phyloP scores from a whole-genome alignment of 176 grass and related monocot genomes.

The Microstegium vimineum region DNA sequence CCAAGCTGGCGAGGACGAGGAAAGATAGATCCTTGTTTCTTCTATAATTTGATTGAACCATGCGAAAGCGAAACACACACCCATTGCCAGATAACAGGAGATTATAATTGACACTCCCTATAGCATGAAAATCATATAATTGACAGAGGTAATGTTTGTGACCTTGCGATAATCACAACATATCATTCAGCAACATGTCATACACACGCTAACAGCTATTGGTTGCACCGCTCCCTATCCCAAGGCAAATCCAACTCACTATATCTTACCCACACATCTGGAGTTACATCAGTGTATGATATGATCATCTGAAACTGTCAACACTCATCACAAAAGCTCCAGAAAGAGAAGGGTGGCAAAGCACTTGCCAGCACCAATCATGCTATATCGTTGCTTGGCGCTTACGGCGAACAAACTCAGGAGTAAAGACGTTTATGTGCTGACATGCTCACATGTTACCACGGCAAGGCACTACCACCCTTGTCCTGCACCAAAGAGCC shows the following conservation, averaged over 20 bases:
- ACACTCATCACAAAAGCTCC: slow-evolving; percentile 11
- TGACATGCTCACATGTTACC: slow-evolving; percentile 35
- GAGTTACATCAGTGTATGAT: slow-evolving; percentile 24
- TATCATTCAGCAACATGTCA: not conserved
- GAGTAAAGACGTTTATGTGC: not conserved
- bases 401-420: not conserved
- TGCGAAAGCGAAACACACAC: not conserved
- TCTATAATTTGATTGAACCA: not conserved
- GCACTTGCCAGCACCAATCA: slow-evolving; percentile 10
- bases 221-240: not conserved
- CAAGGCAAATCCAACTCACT: slow-evolving; percentile 34
- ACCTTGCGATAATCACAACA: not conserved
- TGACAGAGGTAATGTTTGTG: not conserved
- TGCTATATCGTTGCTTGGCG: not conserved
- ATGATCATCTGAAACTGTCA: slow-evolving; percentile 17
- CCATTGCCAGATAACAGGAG: not conserved
- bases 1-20: not conserved
- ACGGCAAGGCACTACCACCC: slow-evolving; percentile 38
- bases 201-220: not conserved
- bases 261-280: slow-evolving; percentile 10
- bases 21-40: no score
- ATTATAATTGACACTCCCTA: not conserved
- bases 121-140: not conserved
- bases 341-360: not conserved
- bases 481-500: slow-evolving; percentile 48